A percentile compares a stretch with the other conserved stretches of the same genome.
Conservation (phyloP, 345 rosid genomes). For the Hirschfeldia incana region DNA sequence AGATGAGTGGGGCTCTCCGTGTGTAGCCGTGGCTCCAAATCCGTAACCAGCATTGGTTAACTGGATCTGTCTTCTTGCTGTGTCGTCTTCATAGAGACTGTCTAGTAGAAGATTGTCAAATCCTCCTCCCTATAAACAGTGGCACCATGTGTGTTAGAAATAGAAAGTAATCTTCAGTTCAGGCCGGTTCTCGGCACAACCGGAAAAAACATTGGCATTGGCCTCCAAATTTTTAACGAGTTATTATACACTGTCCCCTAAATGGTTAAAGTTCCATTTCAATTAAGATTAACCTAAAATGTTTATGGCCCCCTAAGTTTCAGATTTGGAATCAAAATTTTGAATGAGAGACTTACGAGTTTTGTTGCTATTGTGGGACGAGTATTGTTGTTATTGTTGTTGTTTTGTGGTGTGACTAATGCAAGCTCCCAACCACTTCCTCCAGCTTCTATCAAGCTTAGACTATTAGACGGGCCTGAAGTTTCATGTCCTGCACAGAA, state of each 20-base stretch:
- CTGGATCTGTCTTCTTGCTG: constrained; percentile 75
- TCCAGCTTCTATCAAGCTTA: constrained; percentile 54
- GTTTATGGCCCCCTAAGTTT: neutral
- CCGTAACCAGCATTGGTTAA: constrained; percentile 79
- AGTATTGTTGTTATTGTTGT: constrained; percentile 44
- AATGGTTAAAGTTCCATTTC: too few relatives aligned
- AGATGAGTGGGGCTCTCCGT: constrained; percentile 8
- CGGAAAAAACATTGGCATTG: neutral
- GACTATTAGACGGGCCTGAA: constrained; percentile 44
- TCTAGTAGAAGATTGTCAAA: constrained; percentile 82
- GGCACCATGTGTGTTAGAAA: neutral
- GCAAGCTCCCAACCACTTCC: constrained; percentile 95
- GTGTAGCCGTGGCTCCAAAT: constrained; percentile 42
- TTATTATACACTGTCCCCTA: too few relatives aligned
- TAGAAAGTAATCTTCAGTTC: neutral
- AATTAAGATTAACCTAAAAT: neutral
- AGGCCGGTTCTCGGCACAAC: neutral
- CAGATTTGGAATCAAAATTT: neutral
- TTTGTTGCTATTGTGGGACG: constrained; percentile 42
- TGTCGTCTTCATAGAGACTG: constrained; percentile 86
- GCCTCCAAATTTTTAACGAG: neutral
- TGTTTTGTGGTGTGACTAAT: constrained; percentile 71
- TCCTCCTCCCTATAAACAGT: constrained; percentile 66
- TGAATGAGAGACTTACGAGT: constrained; percentile 49
- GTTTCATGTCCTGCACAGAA: constrained; percentile 46